Evolutionary conservation across 1,139 yeast species (phyloP).

Genomic region (Sugiyamaella pinicola): DNA sequence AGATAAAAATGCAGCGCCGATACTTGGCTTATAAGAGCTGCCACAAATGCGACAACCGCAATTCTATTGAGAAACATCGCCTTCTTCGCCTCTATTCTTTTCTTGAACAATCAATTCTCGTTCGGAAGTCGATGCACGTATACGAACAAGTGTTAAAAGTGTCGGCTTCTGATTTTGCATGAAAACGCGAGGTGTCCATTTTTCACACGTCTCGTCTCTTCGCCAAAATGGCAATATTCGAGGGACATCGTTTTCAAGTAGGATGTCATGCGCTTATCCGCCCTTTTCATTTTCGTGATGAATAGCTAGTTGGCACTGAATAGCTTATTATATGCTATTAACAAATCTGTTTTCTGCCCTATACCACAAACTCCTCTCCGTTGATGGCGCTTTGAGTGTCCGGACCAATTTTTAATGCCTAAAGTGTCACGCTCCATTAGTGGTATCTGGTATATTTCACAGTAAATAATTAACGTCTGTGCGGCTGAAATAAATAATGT

Average conservation of each 20-base stretch:
- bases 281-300: too few species aligned
- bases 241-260: background rate
- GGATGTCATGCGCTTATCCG: background rate
- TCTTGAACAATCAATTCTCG: background rate
- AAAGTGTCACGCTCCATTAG: too few species aligned
- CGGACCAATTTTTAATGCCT: too few species aligned
- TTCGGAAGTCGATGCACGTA: too few species aligned
- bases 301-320: too few species aligned
- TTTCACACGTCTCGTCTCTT: constrained; percentile 3
- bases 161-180: too few species aligned
- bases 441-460: too few species aligned
- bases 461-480: background rate
- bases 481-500: background rate
- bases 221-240: background rate
- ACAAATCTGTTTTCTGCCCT: too few species aligned
- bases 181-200: constrained; percentile 7
- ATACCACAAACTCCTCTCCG: too few species aligned
- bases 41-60: constrained; percentile 12
- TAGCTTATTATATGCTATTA: too few species aligned
- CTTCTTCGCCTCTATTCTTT: background rate
- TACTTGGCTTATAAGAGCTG: constrained; percentile 31
- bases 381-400: too few species aligned
- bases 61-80: constrained; percentile 18
- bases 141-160: too few species aligned
- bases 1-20: constrained; percentile 55